These are phyloP conservation scores for Paspalum notatum DNA, from an alignment of 176 grass and related monocot genomes.

Conservation along the genomic window DNA sequence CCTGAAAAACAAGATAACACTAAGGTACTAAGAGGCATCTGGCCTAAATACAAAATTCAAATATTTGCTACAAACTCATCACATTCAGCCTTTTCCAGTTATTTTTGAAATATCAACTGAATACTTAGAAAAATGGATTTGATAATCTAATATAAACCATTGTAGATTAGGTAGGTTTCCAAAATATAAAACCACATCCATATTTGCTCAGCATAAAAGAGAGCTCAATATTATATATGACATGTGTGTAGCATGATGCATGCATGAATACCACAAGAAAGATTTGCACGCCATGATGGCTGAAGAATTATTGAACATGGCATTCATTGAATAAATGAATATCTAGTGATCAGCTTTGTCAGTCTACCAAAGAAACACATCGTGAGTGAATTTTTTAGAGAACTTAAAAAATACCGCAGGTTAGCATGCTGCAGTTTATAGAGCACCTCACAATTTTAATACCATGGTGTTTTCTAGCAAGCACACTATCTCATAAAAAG, in stretches of 20 bases:
- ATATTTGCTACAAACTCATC: slow-evolving; percentile 29
- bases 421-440: background rate
- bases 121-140: background rate
- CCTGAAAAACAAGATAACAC: slow-evolving; percentile 43
- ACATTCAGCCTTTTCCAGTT: slow-evolving; percentile 3
- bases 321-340: slow-evolving; percentile 6
- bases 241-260: background rate
- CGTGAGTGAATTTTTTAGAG: background rate
- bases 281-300: background rate
- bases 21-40: slow-evolving; percentile 30
- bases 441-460: background rate
- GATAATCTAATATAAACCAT: background rate
- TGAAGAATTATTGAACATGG: background rate
- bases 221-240: background rate
- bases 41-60: slow-evolving; percentile 21
- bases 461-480: background rate
- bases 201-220: slow-evolving; percentile 3
- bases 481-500: background rate
- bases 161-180: background rate
- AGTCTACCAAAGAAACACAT: background rate
- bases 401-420: background rate
- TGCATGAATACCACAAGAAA: background rate
- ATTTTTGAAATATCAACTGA: slow-evolving; percentile 14
- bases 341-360: background rate
- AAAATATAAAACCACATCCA: background rate